Conservation (phyloP, 2,329 filamentous ascomycete genomes). For the Fusarium tricinctum region DNA sequence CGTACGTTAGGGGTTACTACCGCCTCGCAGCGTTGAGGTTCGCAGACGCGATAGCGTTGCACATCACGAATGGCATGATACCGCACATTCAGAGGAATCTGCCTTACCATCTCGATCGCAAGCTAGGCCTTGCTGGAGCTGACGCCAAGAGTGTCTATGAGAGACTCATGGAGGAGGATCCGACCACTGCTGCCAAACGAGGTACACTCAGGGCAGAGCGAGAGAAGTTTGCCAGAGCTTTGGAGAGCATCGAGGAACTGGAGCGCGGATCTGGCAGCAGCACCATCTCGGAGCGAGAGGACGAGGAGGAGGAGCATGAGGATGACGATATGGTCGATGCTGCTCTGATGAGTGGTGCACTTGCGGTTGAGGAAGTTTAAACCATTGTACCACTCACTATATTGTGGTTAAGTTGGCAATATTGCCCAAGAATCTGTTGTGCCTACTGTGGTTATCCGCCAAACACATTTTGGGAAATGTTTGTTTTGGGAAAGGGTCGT, state of each 20-base stretch:
- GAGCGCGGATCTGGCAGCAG: conserved; percentile 53
- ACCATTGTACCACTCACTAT: background rate
- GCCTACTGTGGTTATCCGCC: conserved; percentile 1
- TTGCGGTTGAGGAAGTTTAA: conserved; percentile 44
- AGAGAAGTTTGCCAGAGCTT: conserved; percentile 62
- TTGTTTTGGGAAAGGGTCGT: background rate
- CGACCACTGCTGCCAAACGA: conserved; percentile 58
- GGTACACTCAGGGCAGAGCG: conserved; percentile 60
- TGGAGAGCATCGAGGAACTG: conserved; percentile 61
- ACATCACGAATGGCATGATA: conserved; percentile 64
- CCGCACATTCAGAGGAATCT: conserved; percentile 59
- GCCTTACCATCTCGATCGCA: conserved; percentile 59
- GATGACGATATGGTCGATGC: conserved; percentile 27
- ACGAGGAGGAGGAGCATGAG: conserved; percentile 30
- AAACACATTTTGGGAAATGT: background rate
- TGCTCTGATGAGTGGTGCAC: conserved; percentile 43
- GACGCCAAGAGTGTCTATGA: conserved; percentile 54
- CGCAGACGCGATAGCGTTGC: conserved; percentile 67
- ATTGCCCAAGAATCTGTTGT: background rate
- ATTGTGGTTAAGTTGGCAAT: background rate
- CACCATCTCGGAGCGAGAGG: conserved; percentile 10
- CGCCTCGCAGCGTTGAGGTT: conserved; percentile 75
- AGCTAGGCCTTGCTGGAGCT: conserved; percentile 58
- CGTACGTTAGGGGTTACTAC: conserved; percentile 78
- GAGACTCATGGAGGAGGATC: conserved; percentile 65